Evolutionary conservation across 495 filamentous ascomycete species (phyloP).

Genomic region (Hypoxylon fragiforme): DNA sequence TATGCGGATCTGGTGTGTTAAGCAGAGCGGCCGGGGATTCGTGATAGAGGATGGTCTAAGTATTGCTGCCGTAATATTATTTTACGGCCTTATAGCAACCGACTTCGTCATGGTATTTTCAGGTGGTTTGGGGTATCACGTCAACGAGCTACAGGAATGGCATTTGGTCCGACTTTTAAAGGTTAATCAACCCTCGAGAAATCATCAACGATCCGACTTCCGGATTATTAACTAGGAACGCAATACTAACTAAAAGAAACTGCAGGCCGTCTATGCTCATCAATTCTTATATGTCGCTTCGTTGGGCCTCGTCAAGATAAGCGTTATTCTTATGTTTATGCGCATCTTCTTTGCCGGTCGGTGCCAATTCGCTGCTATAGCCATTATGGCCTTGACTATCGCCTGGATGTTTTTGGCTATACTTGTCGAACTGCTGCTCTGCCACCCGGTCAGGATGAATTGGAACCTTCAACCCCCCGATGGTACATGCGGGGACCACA

Average conservation of each 20-base stretch:
- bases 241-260: background rate
- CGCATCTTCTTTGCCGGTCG: constrained; percentile 20
- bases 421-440: constrained; percentile 19
- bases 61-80: constrained; percentile 20
- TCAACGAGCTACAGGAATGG: constrained; percentile 18
- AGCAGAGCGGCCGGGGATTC: constrained; percentile 17
- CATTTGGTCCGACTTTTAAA: constrained; percentile 27
- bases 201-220: background rate
- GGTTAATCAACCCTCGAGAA: constrained; percentile 5
- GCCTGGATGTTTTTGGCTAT: constrained; percentile 19
- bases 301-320: constrained; percentile 29
- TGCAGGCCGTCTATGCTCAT: constrained; percentile 20
- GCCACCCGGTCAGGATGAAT: constrained; percentile 20
- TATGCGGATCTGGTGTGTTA: constrained; percentile 27
- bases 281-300: constrained; percentile 24
- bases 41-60: constrained; percentile 23
- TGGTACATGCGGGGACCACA: constrained; percentile 14
- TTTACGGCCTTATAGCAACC: constrained; percentile 20
- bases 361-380: constrained; percentile 12
- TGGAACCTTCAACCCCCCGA: constrained; percentile 4
- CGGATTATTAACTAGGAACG: background rate
- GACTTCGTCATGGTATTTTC: constrained; percentile 23
- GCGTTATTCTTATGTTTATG: constrained; percentile 29
- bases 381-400: constrained; percentile 13
- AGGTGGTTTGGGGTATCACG: constrained; percentile 26